phyloP scores from a whole-genome alignment of 2,329 filamentous ascomycete genomes.

The Cryphonectria nitschkei region DNA sequence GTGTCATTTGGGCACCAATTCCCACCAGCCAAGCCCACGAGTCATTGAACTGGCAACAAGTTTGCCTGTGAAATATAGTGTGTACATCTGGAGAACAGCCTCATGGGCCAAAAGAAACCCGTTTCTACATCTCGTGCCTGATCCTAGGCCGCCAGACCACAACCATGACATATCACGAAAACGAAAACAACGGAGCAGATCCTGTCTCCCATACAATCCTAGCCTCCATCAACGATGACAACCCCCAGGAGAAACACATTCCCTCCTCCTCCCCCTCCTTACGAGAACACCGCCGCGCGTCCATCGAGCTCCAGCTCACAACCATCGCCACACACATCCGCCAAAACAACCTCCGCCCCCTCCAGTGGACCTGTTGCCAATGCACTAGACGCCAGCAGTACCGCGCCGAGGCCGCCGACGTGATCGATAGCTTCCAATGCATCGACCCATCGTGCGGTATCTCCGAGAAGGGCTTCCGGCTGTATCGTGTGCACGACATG shows the following conservation, averaged over 20 bases:
- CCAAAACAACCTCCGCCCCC: neutral
- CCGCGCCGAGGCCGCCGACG: neutral
- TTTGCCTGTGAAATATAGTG: too few relatives aligned
- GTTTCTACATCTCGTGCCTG: too few relatives aligned
- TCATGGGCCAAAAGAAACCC: too few relatives aligned
- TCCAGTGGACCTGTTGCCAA: constrained; percentile 12
- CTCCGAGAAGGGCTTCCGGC: constrained; percentile 1
- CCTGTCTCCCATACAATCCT: neutral
- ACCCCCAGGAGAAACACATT: neutral
- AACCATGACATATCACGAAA: neutral
- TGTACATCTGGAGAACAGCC: too few relatives aligned
- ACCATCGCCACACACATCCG: neutral
- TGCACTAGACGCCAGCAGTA: constrained; percentile 1
- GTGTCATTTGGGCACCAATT: too few relatives aligned
- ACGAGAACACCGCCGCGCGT: neutral
- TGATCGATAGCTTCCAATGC: neutral
- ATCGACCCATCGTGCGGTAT: constrained; percentile 2
- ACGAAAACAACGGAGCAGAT: neutral
- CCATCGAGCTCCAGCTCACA: constrained; percentile 8
- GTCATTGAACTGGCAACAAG: neutral
- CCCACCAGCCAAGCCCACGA: neutral
- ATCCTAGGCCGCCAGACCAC: neutral
- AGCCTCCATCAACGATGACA: neutral
- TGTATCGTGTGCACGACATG: constrained; percentile 8
- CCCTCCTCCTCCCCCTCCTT: neutral